Evolutionary conservation across 768 basidiomycete species (phyloP), one percentile per base, ranked within the genome.

Genomic region (Lactifluus subvellereus): DNA sequence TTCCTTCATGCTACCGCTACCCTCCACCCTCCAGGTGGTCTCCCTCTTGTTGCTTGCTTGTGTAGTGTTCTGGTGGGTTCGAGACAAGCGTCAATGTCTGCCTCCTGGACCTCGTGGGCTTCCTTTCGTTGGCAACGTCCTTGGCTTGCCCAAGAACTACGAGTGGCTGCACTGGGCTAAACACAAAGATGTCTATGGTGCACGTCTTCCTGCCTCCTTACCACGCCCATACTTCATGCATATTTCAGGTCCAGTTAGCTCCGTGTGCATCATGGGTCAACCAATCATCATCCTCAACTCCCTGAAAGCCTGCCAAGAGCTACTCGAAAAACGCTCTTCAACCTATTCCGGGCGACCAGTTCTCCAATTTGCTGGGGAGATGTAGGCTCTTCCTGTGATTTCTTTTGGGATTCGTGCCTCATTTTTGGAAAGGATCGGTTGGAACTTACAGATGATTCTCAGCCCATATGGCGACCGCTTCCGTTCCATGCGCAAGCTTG

Each of bases 131-230:
- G 61, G 61, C n/a, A 62, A 62, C 45, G 6, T 57, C 33, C n/a
- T 57, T 14, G 56, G 32, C 10, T 20, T 62, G 48, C 61, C 55
- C 20, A 57, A 57, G 38, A 32, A 42, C 16, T 51, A 62, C 27
- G 55, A 57, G 55, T 62, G 47, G 37, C 22, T 22, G n/a, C 56
- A 62, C 47, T 62, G 61, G 61, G 61, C 61, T 16, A 62, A 62
- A 49, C 38, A 49, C 20, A 57, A 47, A 50, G 61, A 45, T 16
- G 7, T 37, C n/a, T 57, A 62, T 37, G 61, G 61, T 62, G 30
- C 40, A 18, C 40, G 8, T 13, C 27, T 13, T 14, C 16, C 22
- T 47, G 30, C 32, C 1, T n/a, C 38, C 16, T 42, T 22, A 27
- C 9, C 18, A 38, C 9, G 30, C 14, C 57, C 4, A 22, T 6